Percentiles rank a stretch among this genome's conserved stretches.
phyloP scores from a whole-genome alignment of 768 basidiomycete genomes.

The Pleurotus tuber-regium region DNA sequence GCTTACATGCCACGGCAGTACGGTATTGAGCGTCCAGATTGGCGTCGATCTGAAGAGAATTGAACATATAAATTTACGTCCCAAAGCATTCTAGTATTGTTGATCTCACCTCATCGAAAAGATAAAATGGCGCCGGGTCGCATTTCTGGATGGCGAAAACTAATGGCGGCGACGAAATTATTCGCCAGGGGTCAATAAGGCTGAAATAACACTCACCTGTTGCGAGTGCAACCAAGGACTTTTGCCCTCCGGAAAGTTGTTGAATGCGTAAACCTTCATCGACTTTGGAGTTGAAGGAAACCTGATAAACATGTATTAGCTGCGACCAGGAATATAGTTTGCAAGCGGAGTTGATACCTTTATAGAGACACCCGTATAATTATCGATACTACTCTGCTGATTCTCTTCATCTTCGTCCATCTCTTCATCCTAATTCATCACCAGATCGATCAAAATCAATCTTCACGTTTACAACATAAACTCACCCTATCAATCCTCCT shows the following conservation, averaged over 20 bases:
- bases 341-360: constrained; percentile 52
- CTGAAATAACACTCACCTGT: constrained; percentile 58
- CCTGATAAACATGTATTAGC: constrained; percentile 42
- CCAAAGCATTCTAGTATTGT: background rate
- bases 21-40: constrained; percentile 97
- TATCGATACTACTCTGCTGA: constrained; percentile 79
- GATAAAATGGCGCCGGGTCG: constrained; percentile 97
- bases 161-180: constrained; percentile 23
- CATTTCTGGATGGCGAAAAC: constrained; percentile 99
- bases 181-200: too few relatives aligned
- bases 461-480: too few relatives aligned
- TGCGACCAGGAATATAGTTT: background rate
- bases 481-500: constrained; percentile 80
- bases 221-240: constrained; percentile 93
- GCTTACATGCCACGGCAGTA: constrained; percentile 89
- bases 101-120: constrained; percentile 90
- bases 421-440: constrained; percentile 59
- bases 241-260: constrained; percentile 96
- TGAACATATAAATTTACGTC: background rate
- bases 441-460: background rate
- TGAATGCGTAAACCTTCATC: constrained; percentile 97
- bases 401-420: constrained; percentile 74
- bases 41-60: constrained; percentile 75
- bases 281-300: constrained; percentile 98
- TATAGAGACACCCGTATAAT: constrained; percentile 96